phyloP scores from a whole-genome alignment of 179 eudicot genomes.

The Beta lomatogona region DNA sequence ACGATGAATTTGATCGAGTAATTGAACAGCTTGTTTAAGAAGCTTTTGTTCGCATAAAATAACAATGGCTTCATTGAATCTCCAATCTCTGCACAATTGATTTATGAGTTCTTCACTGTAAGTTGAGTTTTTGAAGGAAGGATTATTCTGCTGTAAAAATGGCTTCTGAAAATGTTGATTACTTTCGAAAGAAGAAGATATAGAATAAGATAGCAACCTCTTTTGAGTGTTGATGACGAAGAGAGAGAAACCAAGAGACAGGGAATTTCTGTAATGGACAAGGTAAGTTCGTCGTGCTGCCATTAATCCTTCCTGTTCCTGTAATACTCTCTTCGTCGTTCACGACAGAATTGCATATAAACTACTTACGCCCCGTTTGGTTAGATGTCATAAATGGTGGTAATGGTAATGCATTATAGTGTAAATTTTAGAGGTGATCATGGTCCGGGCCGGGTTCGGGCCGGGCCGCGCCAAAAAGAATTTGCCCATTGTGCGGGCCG shows the following conservation, averaged over 20 bases:
- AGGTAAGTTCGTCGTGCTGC: background rate
- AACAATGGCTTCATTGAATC: slow-evolving; percentile 45
- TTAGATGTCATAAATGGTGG: too few relatives aligned
- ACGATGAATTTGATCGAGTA: slow-evolving; percentile 32
- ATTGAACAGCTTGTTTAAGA: slow-evolving; percentile 52
- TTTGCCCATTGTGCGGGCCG: too few relatives aligned
- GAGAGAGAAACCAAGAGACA: too few relatives aligned
- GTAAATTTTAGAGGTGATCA: too few relatives aligned
- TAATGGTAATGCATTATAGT: too few relatives aligned
- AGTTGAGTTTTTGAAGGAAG: slow-evolving; percentile 18
- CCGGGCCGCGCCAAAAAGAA: too few relatives aligned
- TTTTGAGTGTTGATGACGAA: background rate
- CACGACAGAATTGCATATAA: too few relatives aligned
- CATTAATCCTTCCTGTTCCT: background rate
- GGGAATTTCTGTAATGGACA: background rate
- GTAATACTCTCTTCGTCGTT: too few relatives aligned
- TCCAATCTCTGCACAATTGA: slow-evolving; percentile 28
- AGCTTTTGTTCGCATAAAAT: slow-evolving; percentile 53
- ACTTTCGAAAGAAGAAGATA: background rate
- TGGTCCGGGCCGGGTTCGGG: too few relatives aligned
- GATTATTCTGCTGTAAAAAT: background rate
- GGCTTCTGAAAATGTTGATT: slow-evolving; percentile 14
- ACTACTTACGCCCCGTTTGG: too few relatives aligned
- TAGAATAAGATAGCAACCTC: slow-evolving; percentile 23
- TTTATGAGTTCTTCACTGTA: slow-evolving; percentile 10